Evolutionary conservation across 2,329 filamentous ascomycete genomes (phyloP), one percentile per base, ranked within the genome.

Genomic region (Diplodia corticola): DNA sequence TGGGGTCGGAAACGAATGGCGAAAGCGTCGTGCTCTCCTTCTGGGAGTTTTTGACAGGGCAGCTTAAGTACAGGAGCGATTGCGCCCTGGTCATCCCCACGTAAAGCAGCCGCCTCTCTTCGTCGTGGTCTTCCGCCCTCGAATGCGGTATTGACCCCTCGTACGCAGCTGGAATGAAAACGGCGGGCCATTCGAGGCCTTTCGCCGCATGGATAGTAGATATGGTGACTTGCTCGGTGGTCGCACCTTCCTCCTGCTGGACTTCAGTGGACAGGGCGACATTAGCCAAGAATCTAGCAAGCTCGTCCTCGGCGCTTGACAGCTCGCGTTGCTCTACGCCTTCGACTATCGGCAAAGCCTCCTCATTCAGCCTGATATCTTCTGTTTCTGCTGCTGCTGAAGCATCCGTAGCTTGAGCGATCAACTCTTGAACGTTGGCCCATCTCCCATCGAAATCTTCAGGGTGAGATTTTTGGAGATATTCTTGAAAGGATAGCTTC

Each of bases 131-230:
- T 53, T 97, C 93, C 1, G 93, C 86, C 70, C 93, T 86, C 1
- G 89, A 90, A 76, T 98, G 94, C 4, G 94, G 94, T 67, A 98
- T 96, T 2, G 90, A 94, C 0, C 94, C 95, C 54, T 93, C 88
- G 74, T 96, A 97, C 28, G 92, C 90, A 1, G 91, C 91, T 5
- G 95, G 93, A 17, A 98, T 88, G 76, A 98, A 98, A 0, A 98
- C 92, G 1, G 97, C 85, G 0, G 94, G 94, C 95, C 95, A 99
- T 76, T 99, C 94, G 0, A 99, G 83, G 3, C 94, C 94, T 77
- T 99, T 99, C 2, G 94, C 92, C 0, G 93, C 93, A 75, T 99
- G 94, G 12, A 99, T 97, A 0, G 94, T 99, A 5, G 93, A 97
- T 26, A 99, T 92, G 0, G 93, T 97, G 22, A 98, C 87, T 71